Base-by-base conservation (phyloP, 1,284 basidiomycete species). In the Blastosporella zonata region DNA sequence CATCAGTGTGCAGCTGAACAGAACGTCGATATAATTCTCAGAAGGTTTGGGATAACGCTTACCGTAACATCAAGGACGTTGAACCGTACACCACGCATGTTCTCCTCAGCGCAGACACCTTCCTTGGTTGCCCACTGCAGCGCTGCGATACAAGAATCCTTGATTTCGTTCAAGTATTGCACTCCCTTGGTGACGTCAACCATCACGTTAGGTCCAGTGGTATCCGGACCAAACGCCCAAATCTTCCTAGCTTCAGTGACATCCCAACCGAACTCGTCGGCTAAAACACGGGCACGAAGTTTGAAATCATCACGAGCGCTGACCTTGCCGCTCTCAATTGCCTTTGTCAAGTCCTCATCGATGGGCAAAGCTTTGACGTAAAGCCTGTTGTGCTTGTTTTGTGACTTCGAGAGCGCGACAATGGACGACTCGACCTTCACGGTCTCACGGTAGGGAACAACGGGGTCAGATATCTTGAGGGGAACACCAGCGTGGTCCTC, bases 321-420 rank as follows among this genome's bases (percentile, higher is more conserved):
- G 68, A 99, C 72, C 67, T 82, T 85, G 66, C 96, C 96, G 55
- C 62, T 65, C 73, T 99, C 96, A 64, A 99, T 98, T 57, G 93
- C 95, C 64, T 83, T 82, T 59, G 93, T 87, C 54, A 99, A 84
- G 70, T 97, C 94, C 68, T 99, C 97, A 31, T 91, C 93, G 55
- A 99, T 70, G 43, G 97, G 97, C 75, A 86, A 62, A 38, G 97
- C 96, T 80, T 93, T 94, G 59, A 89, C 84, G 72, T 88, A 99
- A 55, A 99, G 81, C 80, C 97, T 92, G 72, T 99, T 99, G 87
- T 99, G 97, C 84, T 99, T 99, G 84, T 99, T 99, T 78, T 98
- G 97, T 44, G 97, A 99, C 75, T 99, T 99, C 60, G 97, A 98
- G 48, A 99, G 81, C 35, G 97, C 97, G 57, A 92, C 87, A 66